Percentiles rank a stretch among this genome's conserved stretches.
These are phyloP conservation scores for Dryas drummondii DNA, from an alignment of 306 rosid genomes.

Conservation along the genomic window DNA sequence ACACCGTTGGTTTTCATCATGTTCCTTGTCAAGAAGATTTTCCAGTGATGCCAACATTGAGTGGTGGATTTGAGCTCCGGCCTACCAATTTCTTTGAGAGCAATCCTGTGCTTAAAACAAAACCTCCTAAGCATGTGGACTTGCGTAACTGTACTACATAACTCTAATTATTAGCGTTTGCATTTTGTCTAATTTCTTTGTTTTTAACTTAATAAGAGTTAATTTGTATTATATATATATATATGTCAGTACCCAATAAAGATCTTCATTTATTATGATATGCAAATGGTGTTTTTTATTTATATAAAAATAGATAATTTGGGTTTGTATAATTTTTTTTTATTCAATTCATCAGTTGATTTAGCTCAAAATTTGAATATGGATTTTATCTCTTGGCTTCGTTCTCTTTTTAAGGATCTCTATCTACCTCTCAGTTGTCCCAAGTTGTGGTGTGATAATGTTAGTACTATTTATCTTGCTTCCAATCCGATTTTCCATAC, in stretches of 20 bases:
- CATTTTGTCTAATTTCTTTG: neutral
- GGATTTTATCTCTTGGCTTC: too few relatives aligned
- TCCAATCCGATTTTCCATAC: too few relatives aligned
- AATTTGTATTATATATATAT: neutral
- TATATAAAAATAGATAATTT: too few relatives aligned
- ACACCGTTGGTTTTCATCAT: slow-evolving; percentile 61
- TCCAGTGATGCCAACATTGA: slow-evolving; percentile 69
- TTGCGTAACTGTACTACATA: slow-evolving; percentile 14
- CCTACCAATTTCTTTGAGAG: slow-evolving; percentile 76
- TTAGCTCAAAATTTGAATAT: too few relatives aligned
- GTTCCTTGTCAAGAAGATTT: slow-evolving; percentile 66
- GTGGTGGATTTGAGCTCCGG: slow-evolving; percentile 48
- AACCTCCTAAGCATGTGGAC: slow-evolving; percentile 22
- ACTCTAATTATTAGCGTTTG: neutral
- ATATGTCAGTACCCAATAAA: neutral
- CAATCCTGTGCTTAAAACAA: slow-evolving; percentile 53
- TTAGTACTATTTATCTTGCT: too few relatives aligned
- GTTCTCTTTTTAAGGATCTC: too few relatives aligned
- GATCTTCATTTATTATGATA: too few relatives aligned
- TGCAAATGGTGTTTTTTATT: too few relatives aligned
- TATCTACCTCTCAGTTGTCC: too few relatives aligned
- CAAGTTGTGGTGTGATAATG: too few relatives aligned
- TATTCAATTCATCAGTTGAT: too few relatives aligned
- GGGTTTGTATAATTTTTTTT: too few relatives aligned
- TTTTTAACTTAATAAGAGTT: neutral